Percentiles rank a stretch among this genome's conserved stretches.
Conservation (phyloP, 768 basidiomycete genomes). For the Candolleomyces aberdarensis region DNA sequence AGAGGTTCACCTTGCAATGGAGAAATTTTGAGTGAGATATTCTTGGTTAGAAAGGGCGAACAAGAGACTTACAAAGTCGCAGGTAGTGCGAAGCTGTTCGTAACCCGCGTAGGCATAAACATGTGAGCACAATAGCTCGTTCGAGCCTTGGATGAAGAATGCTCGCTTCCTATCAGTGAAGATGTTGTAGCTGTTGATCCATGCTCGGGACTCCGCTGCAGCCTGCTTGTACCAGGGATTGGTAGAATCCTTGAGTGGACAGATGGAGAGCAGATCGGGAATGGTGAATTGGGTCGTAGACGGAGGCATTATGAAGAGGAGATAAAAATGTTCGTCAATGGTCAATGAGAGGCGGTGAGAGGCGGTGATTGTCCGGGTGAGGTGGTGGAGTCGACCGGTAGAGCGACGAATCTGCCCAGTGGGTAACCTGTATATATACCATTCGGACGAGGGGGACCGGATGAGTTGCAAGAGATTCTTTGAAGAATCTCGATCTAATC, state of each 20-base stretch:
- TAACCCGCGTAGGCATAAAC: conserved; percentile 57
- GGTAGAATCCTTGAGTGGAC: conserved; percentile 43
- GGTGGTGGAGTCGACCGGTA: neutral
- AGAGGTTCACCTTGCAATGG: conserved; percentile 45
- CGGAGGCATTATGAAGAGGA: neutral
- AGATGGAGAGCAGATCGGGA: conserved; percentile 52
- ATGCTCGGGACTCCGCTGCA: conserved; percentile 53
- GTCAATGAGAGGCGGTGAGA: neutral
- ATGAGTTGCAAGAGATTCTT: conserved; percentile 3
- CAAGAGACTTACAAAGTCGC: conserved; percentile 49
- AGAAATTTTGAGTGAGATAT: neutral
- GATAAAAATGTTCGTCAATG: neutral
- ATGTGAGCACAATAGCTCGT: conserved; percentile 59
- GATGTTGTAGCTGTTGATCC: conserved; percentile 59
- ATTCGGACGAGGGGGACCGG: conserved; percentile 1
- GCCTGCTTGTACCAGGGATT: conserved; percentile 58
- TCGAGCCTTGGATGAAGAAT: conserved; percentile 60
- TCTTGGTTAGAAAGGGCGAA: conserved; percentile 4
- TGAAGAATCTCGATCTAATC: conserved; percentile 7
- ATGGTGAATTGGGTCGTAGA: conserved; percentile 39
- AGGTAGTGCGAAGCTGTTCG: conserved; percentile 56
- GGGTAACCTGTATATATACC: neutral
- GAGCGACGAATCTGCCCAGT: neutral
- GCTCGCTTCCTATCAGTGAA: conserved; percentile 59
- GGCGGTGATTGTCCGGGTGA: neutral